Base-by-base conservation (phyloP, 495 filamentous ascomycete species). In the Annulohypoxylon moriforme region DNA sequence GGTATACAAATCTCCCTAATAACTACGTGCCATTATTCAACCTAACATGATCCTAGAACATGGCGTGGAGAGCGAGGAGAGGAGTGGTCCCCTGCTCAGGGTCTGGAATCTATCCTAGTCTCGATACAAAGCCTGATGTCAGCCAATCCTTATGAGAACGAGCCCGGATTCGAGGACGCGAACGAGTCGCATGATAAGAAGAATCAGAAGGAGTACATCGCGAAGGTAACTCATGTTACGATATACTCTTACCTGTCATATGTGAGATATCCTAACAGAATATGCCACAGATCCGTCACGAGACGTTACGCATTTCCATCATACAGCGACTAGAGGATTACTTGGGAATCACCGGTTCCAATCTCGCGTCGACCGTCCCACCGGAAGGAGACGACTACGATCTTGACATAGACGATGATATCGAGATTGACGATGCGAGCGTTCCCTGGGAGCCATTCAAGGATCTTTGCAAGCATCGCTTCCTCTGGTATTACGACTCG, bases 41-140 rank as follows among this genome's bases (percentile, higher is more conserved):
- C 60, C 74, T 83, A 79, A 78, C 79, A 73, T 46, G n/a, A 53
- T 53, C 40, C 36, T 75, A 97, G 96, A 64, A 99, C 96, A 77
- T 99, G 96, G 96, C 88, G 90, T 33, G 96, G 95, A 6, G 89
- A 95, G 74, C 84, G 89, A 25, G 92, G 93, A 47, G 96, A 99
- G 77, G 89, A 97, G 76, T 99, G 96, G 96, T 97, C 94, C 27
- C 92, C 94, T 0, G 96, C 96, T 2, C 96, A 98, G 77, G 94
- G 96, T 16, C 83, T 99, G 3, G 96, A 99, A 78, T 98, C 96
- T 0, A 92, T 98, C 55, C 79, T 99, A 31, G 88, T 98, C 31
- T 98, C 96, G 4, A 98, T 99, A 59, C 96, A 99, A 78, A 97
- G 94, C 75, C 83, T 99, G 27, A 94, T 99, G 90, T 96, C 94